Conservation (phyloP, 2,329 filamentous ascomycete genomes). For the Nemania abortiva region DNA sequence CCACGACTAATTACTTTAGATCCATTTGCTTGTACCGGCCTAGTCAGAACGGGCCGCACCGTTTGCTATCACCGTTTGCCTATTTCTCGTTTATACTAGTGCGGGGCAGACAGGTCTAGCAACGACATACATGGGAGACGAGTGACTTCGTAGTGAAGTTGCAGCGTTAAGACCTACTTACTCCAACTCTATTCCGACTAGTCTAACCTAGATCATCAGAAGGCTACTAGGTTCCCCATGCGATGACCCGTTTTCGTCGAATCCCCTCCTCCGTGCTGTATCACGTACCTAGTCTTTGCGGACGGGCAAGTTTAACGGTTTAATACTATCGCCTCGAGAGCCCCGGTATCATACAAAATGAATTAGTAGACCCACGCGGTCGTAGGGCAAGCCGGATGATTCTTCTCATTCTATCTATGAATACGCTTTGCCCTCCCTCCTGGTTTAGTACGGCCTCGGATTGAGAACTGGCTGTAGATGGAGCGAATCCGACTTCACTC, state of each 20-base stretch:
- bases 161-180: conserved; percentile 27
- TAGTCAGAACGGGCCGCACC: conserved; percentile 24
- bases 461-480: neutral
- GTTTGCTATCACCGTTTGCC: conserved; percentile 10
- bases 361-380: conserved; percentile 1
- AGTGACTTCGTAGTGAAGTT: conserved; percentile 28
- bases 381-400: neutral
- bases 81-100: neutral
- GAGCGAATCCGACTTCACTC: neutral
- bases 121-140: conserved; percentile 3
- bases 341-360: neutral
- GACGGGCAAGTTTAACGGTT: conserved; percentile 4
- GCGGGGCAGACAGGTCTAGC: conserved; percentile 20
- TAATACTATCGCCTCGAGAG: conserved; percentile 14
- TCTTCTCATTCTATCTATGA: neutral
- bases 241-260: conserved; percentile 27
- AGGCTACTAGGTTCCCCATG: conserved; percentile 17
- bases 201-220: neutral
- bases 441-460: neutral
- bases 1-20: neutral
- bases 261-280: conserved; percentile 11
- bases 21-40: neutral
- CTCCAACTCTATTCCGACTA: conserved; percentile 11
- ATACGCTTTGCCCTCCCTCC: neutral
- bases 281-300: conserved; percentile 8